Conservation (phyloP, 305 asterid genomes). For the Fraxinus dipetala region DNA sequence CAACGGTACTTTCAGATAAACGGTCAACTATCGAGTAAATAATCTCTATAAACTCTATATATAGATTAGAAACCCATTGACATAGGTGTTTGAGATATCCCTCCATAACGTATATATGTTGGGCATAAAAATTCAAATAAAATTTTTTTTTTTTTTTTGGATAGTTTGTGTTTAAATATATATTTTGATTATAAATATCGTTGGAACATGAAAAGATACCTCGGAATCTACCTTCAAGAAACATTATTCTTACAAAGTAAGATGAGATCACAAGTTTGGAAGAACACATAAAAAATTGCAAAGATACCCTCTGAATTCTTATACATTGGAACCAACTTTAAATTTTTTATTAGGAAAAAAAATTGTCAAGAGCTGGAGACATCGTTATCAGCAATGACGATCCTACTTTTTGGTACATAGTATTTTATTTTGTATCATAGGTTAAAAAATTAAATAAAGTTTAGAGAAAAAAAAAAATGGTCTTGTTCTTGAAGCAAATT, state of each 20-base stretch:
- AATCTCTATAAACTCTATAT: no score
- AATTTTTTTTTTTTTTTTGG: neutral
- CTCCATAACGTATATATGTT: conserved; percentile 12
- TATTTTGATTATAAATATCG: neutral
- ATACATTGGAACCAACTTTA: conserved; percentile 1
- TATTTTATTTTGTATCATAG: neutral
- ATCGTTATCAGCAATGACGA: neutral
- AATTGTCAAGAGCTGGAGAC: neutral
- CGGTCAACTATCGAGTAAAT: neutral
- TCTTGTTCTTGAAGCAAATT: neutral
- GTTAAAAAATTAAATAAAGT: neutral
- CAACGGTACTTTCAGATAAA: neutral
- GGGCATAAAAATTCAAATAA: neutral
- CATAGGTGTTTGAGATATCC: conserved; percentile 19
- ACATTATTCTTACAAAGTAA: conserved; percentile 19
- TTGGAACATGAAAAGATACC: conserved; percentile 34
- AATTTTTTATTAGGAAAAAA: conserved; percentile 9
- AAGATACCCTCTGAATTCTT: conserved; percentile 18
- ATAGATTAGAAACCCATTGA: conserved; percentile 1
- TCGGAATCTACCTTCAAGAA: conserved; percentile 23
- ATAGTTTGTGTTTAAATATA: neutral
- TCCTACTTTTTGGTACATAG: neutral
- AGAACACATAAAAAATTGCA: neutral
- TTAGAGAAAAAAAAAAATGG: neutral
- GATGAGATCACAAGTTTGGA: conserved; percentile 22